Evolutionary conservation across 768 basidiomycete genomes (phyloP).

Genomic region (Inosperma sp.): DNA sequence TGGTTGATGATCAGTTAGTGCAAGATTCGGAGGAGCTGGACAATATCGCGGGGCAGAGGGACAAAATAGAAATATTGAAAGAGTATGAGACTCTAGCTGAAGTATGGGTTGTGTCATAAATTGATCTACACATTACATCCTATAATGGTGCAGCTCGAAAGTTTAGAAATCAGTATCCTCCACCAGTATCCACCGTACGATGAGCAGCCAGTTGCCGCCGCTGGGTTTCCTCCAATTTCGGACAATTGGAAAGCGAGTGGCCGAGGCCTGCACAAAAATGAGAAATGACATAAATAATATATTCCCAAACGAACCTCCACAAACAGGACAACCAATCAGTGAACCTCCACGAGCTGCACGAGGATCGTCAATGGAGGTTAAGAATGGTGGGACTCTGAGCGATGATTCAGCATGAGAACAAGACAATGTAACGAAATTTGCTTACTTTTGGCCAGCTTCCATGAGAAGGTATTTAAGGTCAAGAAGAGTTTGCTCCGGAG

Average conservation of each 20-base stretch:
- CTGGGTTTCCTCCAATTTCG: constrained; percentile 92
- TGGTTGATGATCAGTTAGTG: constrained; percentile 51
- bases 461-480: constrained; percentile 96
- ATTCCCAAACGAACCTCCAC: constrained; percentile 63
- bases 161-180: constrained; percentile 28
- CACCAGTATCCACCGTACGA: constrained; percentile 61
- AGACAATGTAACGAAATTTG: background rate
- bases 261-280: constrained; percentile 64
- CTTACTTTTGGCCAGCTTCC: constrained; percentile 96
- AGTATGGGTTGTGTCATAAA: constrained; percentile 49
- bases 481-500: constrained; percentile 90
- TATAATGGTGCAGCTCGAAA: background rate
- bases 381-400: constrained; percentile 86
- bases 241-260: constrained; percentile 91
- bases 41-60: constrained; percentile 30
- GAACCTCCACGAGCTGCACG: constrained; percentile 68
- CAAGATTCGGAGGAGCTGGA: constrained; percentile 14
- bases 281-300: background rate
- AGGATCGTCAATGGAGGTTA: constrained; percentile 87
- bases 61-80: constrained; percentile 41
- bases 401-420: constrained; percentile 12
- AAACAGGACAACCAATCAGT: constrained; percentile 88
- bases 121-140: background rate
- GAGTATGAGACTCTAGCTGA: constrained; percentile 73
- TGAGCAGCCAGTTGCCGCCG: constrained; percentile 88